These are phyloP conservation scores for Colletotrichum destructivum DNA, from an alignment of 2,329 filamentous ascomycete genomes.

Conservation along the genomic window DNA sequence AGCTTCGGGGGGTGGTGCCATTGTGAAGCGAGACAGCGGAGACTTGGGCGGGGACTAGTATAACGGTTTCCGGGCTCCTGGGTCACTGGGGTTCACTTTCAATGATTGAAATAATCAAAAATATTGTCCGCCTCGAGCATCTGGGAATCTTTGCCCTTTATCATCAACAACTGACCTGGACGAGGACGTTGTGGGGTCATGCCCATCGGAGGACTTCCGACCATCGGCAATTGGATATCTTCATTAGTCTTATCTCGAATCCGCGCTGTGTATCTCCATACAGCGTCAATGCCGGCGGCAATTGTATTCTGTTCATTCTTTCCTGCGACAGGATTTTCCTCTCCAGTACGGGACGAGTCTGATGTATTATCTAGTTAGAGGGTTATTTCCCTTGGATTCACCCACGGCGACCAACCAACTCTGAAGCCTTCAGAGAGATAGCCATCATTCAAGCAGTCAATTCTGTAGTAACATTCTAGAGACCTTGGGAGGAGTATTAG, in stretches of 20 bases:
- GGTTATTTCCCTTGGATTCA: too few relatives aligned
- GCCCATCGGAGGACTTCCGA: slow-evolving; percentile 31
- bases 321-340: too few relatives aligned
- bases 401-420: too few relatives aligned
- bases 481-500: too few relatives aligned
- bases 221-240: slow-evolving; percentile 27
- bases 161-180: slow-evolving; percentile 19
- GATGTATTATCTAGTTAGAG: too few relatives aligned
- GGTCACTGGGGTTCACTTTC: neutral
- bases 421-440: too few relatives aligned
- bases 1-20: slow-evolving; percentile 22
- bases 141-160: slow-evolving; percentile 17
- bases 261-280: neutral
- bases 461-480: too few relatives aligned
- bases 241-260: slow-evolving; percentile 35
- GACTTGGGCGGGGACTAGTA: neutral
- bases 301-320: too few relatives aligned
- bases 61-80: neutral
- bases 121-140: neutral
- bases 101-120: neutral
- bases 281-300: too few relatives aligned
- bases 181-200: slow-evolving; percentile 14
- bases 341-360: too few relatives aligned
- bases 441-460: too few relatives aligned
- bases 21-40: neutral